Evolutionary conservation across 176 grass and related monocot species (phyloP).

Genomic region (Oryza officinalis): DNA sequence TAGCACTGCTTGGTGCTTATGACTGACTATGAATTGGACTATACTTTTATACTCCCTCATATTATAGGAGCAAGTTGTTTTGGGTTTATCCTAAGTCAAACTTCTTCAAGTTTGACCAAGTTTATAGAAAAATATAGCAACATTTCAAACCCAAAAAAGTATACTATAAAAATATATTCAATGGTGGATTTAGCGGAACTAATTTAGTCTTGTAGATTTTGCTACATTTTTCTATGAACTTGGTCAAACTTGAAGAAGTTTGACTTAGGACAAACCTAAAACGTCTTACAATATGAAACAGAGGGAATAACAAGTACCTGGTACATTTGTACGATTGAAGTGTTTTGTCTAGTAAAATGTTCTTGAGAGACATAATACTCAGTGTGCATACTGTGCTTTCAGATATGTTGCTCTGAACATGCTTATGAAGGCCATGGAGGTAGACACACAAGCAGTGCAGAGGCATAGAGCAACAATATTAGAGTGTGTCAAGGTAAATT

Average conservation of each 20-base stretch:
- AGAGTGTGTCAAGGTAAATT: constrained; percentile 95
- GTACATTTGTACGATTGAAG: not conserved
- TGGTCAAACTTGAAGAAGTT: no score
- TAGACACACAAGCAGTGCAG: constrained; percentile 94
- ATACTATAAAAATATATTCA: no score
- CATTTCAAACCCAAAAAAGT: no score
- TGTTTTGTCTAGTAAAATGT: constrained; percentile 17
- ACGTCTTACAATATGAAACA: no score
- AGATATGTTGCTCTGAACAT: constrained; percentile 99
- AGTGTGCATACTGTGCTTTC: constrained; percentile 15
- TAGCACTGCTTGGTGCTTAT: not conserved
- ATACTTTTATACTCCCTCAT: not conserved
- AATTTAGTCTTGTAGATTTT: no score
- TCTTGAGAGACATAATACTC: constrained; percentile 20
- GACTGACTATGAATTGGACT: not conserved
- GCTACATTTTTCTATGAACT: no score
- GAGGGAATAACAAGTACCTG: constrained; percentile 14
- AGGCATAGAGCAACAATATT: constrained; percentile 93
- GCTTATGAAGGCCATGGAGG: constrained; percentile 85
- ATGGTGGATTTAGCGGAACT: no score
- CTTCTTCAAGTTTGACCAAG: no score
- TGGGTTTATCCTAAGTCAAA: no score
- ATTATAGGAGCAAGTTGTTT: no score
- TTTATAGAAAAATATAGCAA: no score
- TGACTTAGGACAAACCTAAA: no score